These are phyloP conservation scores for Arthroderma sp. DNA, from an alignment of 2,329 filamentous ascomycete species.

Conservation along the genomic window DNA sequence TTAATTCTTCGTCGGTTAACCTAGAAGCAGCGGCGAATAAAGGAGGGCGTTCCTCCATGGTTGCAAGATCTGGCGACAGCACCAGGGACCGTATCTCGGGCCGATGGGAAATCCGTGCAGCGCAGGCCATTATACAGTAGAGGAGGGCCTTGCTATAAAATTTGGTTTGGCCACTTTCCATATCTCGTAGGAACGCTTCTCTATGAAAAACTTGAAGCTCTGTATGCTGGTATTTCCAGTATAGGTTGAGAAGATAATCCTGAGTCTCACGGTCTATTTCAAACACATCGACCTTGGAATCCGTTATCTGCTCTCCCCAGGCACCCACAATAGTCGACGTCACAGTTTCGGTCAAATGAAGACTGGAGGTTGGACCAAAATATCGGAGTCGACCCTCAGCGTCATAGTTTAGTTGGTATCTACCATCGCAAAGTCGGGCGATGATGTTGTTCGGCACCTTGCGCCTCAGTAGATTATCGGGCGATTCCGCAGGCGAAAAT, in stretches of 20 bases:
- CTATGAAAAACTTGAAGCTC: constrained; percentile 6
- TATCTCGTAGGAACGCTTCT: constrained; percentile 4
- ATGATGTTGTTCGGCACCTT: constrained; percentile 3
- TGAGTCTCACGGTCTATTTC: constrained; percentile 5
- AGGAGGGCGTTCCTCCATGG: constrained; percentile 4
- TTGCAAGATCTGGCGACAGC: constrained; percentile 3
- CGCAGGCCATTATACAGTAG: constrained; percentile 10
- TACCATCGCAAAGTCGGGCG: constrained; percentile 3
- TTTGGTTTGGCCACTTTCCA: constrained; percentile 5
- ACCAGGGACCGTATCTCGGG: constrained; percentile 9
- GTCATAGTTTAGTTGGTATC: constrained; percentile 5
- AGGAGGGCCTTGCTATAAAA: constrained; percentile 10
- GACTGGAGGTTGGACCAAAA: constrained; percentile 6
- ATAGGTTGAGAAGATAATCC: constrained; percentile 6
- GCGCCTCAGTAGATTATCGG: constrained; percentile 1
- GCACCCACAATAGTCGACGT: constrained; percentile 1
- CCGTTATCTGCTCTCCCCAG: constrained; percentile 3
- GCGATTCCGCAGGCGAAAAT: constrained; percentile 2
- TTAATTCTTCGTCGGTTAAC: constrained; percentile 9
- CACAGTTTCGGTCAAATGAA: constrained; percentile 4
- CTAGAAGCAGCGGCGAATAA: constrained; percentile 8
- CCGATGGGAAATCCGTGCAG: constrained; percentile 7
- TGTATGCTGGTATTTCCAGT: constrained; percentile 8
- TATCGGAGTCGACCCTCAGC: constrained; percentile 1
- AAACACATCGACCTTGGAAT: neutral